Base-by-base conservation (phyloP, 2,329 filamentous ascomycete genomes). In the Hypoxylon sp. region DNA sequence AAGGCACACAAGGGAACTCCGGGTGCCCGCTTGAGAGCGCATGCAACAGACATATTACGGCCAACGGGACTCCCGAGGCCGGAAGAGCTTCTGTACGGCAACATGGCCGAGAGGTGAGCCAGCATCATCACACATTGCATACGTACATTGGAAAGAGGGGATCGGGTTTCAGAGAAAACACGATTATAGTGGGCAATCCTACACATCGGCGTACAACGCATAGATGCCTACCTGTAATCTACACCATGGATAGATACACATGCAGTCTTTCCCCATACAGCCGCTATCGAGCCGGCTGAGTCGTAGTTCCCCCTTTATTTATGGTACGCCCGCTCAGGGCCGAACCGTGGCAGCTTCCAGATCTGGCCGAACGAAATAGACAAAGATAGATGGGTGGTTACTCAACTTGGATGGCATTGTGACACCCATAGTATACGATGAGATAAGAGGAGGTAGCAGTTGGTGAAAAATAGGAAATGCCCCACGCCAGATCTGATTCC, bases 401-500 rank as follows among this genome's bases (percentile, higher is more conserved):
- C 67, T 66, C 35, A 65, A 67, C 39, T 67, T 33, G 69, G 69
- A 29, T 54, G 51, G 26, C 47, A 51, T 58, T 70, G 59, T 58
- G 50, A 67, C 59, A 46, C 54, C n/a, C 47, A 60, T 54, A 50
- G 44, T 47, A 58, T 46, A 24, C 29, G 39, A 50, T 50, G 66
- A 67, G 63, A 66, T 61, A 67, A 66, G 67, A 55, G 53, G 39
- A 54, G 44, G 55, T 60, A 44, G 60, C 59, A 52, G 35, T 35
- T 57, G 59, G 47, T 22, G 51, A 59, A 51, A 66, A 70, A 67
- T 11, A 59, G 69, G 64, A 63, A 60, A 67, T 47, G 69, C 63
- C 67, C 69, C 67, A 69, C 60, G 69, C 58, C 31, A 70, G 69
- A 71, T 71, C 69, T 70, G 61, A 59, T 50, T 59, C 54, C 35